phyloP scores from a whole-genome alignment of 257 asterid species.

The Jasminum sambac region DNA sequence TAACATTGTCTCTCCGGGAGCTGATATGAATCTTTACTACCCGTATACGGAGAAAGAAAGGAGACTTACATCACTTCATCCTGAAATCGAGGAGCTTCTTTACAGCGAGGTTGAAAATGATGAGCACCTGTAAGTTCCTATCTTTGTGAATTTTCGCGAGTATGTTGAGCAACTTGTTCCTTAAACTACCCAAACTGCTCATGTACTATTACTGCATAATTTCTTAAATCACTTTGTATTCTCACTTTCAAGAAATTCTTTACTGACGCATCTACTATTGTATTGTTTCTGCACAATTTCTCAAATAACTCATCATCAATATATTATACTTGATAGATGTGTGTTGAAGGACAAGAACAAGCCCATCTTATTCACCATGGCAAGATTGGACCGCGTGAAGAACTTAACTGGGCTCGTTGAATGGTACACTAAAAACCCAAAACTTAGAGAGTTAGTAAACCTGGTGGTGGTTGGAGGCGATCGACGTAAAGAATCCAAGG shows the following conservation, averaged over 20 bases:
- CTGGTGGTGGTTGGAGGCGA: slow-evolving; percentile 95
- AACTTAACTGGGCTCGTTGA: slow-evolving; percentile 90
- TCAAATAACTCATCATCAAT: not conserved
- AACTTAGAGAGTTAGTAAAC: slow-evolving; percentile 72
- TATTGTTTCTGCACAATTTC: no score
- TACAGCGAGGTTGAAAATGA: slow-evolving; percentile 78
- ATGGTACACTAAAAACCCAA: slow-evolving; percentile 74
- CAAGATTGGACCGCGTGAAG: slow-evolving; percentile 86
- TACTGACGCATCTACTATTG: no score
- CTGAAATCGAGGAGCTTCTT: slow-evolving; percentile 81
- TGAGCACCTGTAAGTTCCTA: slow-evolving; percentile 72
- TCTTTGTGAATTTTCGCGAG: not conserved
- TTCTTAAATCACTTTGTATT: no score
- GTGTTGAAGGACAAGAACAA: slow-evolving; percentile 79
- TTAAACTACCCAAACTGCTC: no score
- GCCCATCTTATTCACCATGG: slow-evolving; percentile 95
- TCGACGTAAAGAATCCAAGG: slow-evolving; percentile 85
- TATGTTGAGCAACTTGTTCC: not conserved
- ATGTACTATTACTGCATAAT: no score
- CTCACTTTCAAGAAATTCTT: no score
- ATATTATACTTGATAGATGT: slow-evolving; percentile 42
- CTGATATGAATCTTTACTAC: slow-evolving; percentile 75
- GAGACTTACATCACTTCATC: slow-evolving; percentile 69
- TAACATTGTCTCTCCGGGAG: slow-evolving; percentile 96
- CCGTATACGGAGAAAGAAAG: slow-evolving; percentile 67